Evolutionary conservation across 352 stramenopile species (phyloP).

Genomic region (Phytophthora hibernalis): DNA sequence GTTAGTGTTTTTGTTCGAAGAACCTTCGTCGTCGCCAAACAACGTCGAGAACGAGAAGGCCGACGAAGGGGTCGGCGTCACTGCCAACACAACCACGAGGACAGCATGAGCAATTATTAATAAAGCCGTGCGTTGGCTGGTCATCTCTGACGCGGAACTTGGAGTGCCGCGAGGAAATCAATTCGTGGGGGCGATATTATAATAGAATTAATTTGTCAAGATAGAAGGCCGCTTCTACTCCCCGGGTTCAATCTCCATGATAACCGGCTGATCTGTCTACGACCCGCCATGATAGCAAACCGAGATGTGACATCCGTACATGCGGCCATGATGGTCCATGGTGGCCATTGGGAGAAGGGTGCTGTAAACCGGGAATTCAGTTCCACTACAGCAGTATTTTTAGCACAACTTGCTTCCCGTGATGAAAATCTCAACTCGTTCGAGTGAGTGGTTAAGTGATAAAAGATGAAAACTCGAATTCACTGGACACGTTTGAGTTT

Average conservation of each 20-base stretch:
- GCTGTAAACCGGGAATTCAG: not conserved
- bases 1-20: not conserved
- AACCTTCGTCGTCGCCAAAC: conserved; percentile 1
- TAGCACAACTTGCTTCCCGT: too few species aligned
- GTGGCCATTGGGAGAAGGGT: too few species aligned
- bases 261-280: not conserved
- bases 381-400: not conserved
- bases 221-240: not conserved
- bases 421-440: too few species aligned
- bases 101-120: not conserved
- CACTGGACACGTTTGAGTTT: too few species aligned
- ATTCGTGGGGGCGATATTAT: not conserved
- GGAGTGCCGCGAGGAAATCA: not conserved
- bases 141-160: not conserved
- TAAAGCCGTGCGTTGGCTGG: not conserved
- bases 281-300: not conserved
- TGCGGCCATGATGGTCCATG: too few species aligned
- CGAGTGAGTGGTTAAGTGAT: too few species aligned
- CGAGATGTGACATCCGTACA: conserved; percentile 3
- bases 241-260: not conserved
- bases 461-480: too few species aligned
- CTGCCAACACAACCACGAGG: not conserved
- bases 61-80: conserved; percentile 2
- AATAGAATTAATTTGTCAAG: not conserved
- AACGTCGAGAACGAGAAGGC: conserved; percentile 22